Evolutionary conservation across 495 filamentous ascomycete genomes (phyloP), one percentile per base, ranked within the genome.

Genomic region (Tuber brumale): DNA sequence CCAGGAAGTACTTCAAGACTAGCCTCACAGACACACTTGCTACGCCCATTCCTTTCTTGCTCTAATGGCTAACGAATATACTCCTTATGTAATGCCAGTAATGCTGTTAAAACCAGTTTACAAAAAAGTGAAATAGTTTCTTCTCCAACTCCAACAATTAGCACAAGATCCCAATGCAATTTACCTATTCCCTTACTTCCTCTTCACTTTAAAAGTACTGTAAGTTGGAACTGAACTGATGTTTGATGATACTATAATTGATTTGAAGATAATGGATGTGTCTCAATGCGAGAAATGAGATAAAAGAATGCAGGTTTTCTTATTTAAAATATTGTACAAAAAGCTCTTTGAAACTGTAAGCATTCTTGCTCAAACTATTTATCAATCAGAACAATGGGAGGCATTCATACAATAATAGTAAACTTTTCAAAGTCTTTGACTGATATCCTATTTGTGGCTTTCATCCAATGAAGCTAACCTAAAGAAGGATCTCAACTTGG

Each of bases 171-270:
- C 18, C 37, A 37, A 69, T 35, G 72, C 21, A 21, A 66, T 16
- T 10, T 10, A 12, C 70, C 70, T 4, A 27, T 27, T 21, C 35
- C n/a, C 7, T 21, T 69, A 16, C 43, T 69, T 37, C 44, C 72
- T 35, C 70, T 21, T 37, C 48, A 10, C n/a, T 19, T 66, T 21
- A 74, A 37, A 74, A 74, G 70, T 27, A 74, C 51, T 43, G 42
- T 8, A 5, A 37, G 72, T 44, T 21, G 42, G 42, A 43, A 43
- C 42, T 43, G 42, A 74, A 66, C 72, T 74, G 72, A 72, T 72
- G 71, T 72, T 27, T 72, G 37, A 6, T 42, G 71, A 42, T 72
- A 21, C 5, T 19, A 6, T 12, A 16, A 72, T n/a, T 23, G 14
- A 12, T 44, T 72, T 0, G 21, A 72, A 31, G 51, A 72, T 42